Evolutionary conservation across 1,139 yeast genomes (phyloP), one percentile per base, ranked within the genome.

Genomic region (Taiozyma sp.): DNA sequence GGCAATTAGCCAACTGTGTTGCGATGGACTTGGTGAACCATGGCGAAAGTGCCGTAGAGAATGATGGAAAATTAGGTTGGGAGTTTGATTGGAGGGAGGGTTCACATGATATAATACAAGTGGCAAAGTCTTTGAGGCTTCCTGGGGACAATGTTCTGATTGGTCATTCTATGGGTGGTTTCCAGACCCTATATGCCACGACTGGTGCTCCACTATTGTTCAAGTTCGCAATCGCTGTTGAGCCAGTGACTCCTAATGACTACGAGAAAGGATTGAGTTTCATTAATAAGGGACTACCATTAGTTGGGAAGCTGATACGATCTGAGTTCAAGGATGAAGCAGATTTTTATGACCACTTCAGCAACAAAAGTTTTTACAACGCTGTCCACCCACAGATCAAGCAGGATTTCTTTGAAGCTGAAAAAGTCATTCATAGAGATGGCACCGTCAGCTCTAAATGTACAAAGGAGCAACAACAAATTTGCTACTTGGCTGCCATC

Each of bases 131-230:
- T 42, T 75, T 82, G 53, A 61, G 71, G 29, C 67, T 75, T 44
- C 62, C 68, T 28, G 71, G 70, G 2, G 62, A 68, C 8, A 71
- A 74, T 44, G 72, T 85, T n/a, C 62, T 73, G 2, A 63, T 85
- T 42, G 95, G 93, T n/a, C 95, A 86, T 64, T 85, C 91, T 0
- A 77, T 82, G 77, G 93, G 93, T 14, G 95, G 89, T 0, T 73
- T 73, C 54, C 75, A 70, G 48, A 73, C 77, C 0, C 56, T 83
- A 7, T 68, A 75, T 58, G 80, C 86, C 1, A 75, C 77, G 0
- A 71, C 71, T 30, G 65, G 73, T 39, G 81, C 76, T 48, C 87
- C 89, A 0, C 61, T 64, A 10, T 63, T 83, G 50, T 77, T 82
- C 61, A 84, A 82, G 55, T 71, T 81, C 10, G 71, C 79, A 7